phyloP scores from a whole-genome alignment of 768 basidiomycete species.

The Agaricus bisporus region DNA sequence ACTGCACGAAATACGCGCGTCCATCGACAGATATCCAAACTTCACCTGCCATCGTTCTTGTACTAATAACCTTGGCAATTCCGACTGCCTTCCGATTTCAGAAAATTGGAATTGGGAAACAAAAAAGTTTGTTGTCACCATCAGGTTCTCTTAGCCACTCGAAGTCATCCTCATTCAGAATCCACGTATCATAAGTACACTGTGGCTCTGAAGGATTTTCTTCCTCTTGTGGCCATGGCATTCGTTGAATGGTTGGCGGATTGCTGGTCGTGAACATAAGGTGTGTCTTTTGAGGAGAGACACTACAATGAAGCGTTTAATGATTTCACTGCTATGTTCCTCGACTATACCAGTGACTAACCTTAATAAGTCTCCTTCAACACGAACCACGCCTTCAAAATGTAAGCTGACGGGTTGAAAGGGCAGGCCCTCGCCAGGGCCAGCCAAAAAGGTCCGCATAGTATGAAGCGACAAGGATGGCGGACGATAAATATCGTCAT shows the following conservation, averaged over 20 bases:
- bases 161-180: slow-evolving; percentile 56
- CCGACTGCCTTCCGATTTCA: slow-evolving; percentile 36
- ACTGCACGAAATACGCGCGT: slow-evolving; percentile 69
- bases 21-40: slow-evolving; percentile 86
- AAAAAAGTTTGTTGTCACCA: slow-evolving; percentile 32
- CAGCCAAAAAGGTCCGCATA: slow-evolving; percentile 66
- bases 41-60: slow-evolving; percentile 56
- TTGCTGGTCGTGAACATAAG: slow-evolving; percentile 69
- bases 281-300: slow-evolving; percentile 67
- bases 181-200: slow-evolving; percentile 64
- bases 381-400: slow-evolving; percentile 77
- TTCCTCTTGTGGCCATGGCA: slow-evolving; percentile 71
- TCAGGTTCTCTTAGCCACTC: slow-evolving; percentile 73
- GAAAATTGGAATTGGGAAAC: background rate
- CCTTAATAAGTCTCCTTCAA: slow-evolving; percentile 74
- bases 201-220: slow-evolving; percentile 24
- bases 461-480: slow-evolving; percentile 47
- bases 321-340: background rate
- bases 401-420: slow-evolving; percentile 63
- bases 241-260: slow-evolving; percentile 74
- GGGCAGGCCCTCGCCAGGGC: slow-evolving; percentile 73
- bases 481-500: slow-evolving; percentile 49
- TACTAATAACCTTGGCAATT: slow-evolving; percentile 58
- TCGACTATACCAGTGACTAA: slow-evolving; percentile 21
- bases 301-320: slow-evolving; percentile 33